Base-by-base conservation (phyloP, 108 stramenopile genomes). In the Skeletonema menzelii region DNA sequence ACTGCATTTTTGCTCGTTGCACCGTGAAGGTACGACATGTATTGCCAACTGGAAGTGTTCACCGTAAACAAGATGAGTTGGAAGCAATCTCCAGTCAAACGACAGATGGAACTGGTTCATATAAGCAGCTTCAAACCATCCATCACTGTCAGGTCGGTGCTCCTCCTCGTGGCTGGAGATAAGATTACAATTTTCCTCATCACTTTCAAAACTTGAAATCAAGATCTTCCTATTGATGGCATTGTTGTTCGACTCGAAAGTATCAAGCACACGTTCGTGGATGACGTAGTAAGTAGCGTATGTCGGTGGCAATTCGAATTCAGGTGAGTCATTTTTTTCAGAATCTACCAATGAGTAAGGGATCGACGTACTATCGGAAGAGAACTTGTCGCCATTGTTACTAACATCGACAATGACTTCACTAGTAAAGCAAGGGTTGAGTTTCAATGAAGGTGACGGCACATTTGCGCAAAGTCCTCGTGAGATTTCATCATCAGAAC, bases 21-120 rank as follows among this genome's bases (percentile, higher is more conserved):
- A 90, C 13, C 83, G 57, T 2, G 84, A 85, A 24, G 91, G 92
- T 8, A 57, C 28, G 14, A 87, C 88, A 58, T 78, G 91, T 15
- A 95, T 87, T 20, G 92, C 87, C 65, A 95, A 34, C 28, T 69
- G 77, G 59, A 77, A 93, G 71, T 95, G 92, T 57, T 91, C 82
- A 26, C 83, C 83, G 62, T 92, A 93, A 40, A 73, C 59, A 65
- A 93, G 57, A 44, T 86, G 63, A 12, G 38, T 60, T 8, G 92
- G 88, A 34, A 95, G 59, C 35, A 89, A 82, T 15, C 72, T 31
- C 58, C 93, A 88, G 64, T 95, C 91, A 57, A 90, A 91, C 7
- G 73, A 77, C 19, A 95, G 19, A 63, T 83, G 70, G 10, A 89
- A 85, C 61, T 74, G 74, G 53, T 83, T 76, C 63, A 91, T 77